Base-by-base conservation (phyloP, 1,284 basidiomycete species). In the Moesziomyces globuligerus region DNA sequence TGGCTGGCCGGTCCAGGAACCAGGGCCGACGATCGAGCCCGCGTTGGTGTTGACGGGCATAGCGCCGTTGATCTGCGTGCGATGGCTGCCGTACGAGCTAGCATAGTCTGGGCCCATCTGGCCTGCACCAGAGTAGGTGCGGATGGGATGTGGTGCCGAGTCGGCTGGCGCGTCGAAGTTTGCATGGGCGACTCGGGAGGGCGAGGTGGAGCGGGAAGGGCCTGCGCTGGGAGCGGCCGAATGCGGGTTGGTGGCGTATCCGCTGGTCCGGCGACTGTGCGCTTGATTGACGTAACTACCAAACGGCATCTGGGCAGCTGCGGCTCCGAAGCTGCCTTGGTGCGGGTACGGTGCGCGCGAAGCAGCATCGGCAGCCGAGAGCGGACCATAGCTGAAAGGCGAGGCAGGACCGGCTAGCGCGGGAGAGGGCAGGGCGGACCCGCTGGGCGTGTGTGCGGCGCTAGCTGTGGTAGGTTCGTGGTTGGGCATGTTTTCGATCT, bases 141-240 rank as follows among this genome's bases (percentile, higher is more conserved):
- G 52, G 2, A 53, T 58, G 0, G 55, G 48, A 25, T 69, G 55
- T 8, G 51, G 34, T 3, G 51, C 26, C 2, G 36, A 25, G 29
- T 54, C 51, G 15, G 45, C 17, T 3, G 50, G 25, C 20, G 24
- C 26, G 18, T 53, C 45, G 20, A 21, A 32, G n/a, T 40, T 39
- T 10, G 49, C 24, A n/a, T 52, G 57, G 1, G n/a, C 48, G 15
- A 40, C 48, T 37, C 68, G 57, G 8, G 61, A 54, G 15, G 69
- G 69, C 9, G 69, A 67, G 6, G 69, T 61, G 23, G 69, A 60
- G 1, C 69, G 53, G 7, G 69, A 72, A 13, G 69, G 62, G 15
- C 69, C 69, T 0, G 69, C 69, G 38, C 62, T 72, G 10, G 69
- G 58, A 7, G 62, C 69, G 32, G 62, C 58, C 10, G 69, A 72